phyloP scores from a whole-genome alignment of 345 rosid genomes.

The Aquilaria yunnanensis region DNA sequence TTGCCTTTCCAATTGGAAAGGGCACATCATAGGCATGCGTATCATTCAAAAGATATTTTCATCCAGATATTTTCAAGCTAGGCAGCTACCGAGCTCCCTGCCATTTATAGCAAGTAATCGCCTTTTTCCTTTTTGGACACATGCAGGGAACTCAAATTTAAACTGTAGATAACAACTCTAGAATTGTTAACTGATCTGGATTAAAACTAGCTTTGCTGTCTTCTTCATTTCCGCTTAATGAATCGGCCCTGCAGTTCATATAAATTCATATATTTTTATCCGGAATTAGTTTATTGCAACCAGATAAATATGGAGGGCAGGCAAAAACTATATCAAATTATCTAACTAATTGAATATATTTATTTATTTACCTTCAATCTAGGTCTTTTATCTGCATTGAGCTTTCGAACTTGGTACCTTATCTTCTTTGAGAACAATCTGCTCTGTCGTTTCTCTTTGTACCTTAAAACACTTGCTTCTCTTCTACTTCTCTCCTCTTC shows the following conservation, averaged over 20 bases:
- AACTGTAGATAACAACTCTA: too few relatives aligned
- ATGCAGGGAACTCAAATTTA: too few relatives aligned
- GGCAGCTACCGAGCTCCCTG: too few relatives aligned
- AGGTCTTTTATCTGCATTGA: constrained; percentile 78
- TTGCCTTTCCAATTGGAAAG: too few relatives aligned
- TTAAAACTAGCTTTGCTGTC: too few relatives aligned
- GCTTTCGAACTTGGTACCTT: constrained; percentile 73
- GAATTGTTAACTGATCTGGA: too few relatives aligned
- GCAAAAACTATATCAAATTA: background rate
- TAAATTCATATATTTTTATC: background rate
- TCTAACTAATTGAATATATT: too few relatives aligned
- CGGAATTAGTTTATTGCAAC: background rate
- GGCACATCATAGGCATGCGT: too few relatives aligned
- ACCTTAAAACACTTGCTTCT: constrained; percentile 74
- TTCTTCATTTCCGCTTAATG: constrained; percentile 30
- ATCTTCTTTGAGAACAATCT: constrained; percentile 79
- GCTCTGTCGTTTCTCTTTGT: constrained; percentile 65
- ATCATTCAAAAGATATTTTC: too few relatives aligned
- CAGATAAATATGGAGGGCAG: background rate
- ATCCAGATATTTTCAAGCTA: too few relatives aligned
- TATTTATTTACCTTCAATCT: constrained; percentile 46
- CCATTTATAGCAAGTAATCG: too few relatives aligned
- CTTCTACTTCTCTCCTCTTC: constrained; percentile 62
- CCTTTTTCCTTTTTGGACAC: too few relatives aligned
- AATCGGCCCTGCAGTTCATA: constrained; percentile 49